These are phyloP conservation scores for Aspergillus ibericus DNA, from an alignment of 2,329 filamentous ascomycete species.

Conservation along the genomic window DNA sequence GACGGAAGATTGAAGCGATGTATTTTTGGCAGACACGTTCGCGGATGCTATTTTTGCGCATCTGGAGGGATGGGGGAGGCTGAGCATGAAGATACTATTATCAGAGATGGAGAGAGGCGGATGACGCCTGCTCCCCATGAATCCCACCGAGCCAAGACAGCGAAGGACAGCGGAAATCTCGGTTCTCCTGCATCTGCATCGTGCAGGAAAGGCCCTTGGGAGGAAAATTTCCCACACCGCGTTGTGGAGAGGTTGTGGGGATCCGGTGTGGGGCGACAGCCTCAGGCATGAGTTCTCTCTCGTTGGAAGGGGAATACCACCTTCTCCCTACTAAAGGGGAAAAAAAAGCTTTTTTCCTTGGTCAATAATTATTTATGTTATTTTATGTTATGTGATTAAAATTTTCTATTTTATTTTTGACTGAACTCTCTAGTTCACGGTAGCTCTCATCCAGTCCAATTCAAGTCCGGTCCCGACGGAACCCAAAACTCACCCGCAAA, in stretches of 20 bases:
- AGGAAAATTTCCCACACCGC: neutral
- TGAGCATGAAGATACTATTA: neutral
- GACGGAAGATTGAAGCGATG: neutral
- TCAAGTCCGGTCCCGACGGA: neutral
- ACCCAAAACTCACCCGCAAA: neutral
- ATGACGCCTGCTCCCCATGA: neutral
- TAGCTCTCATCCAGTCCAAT: neutral
- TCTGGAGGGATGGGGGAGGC: neutral
- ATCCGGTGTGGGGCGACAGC: slow-evolving; percentile 5
- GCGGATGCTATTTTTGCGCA: neutral
- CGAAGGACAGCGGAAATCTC: neutral
- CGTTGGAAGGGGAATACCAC: neutral
- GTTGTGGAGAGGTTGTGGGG: slow-evolving; percentile 3
- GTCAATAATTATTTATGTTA: neutral
- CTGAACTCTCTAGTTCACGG: neutral
- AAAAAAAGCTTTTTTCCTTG: neutral
- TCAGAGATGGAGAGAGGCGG: neutral
- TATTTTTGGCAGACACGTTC: neutral
- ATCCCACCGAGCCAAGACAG: slow-evolving; percentile 1
- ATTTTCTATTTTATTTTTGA: neutral
- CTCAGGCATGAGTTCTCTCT: neutral
- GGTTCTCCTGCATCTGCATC: neutral
- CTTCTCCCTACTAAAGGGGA: neutral
- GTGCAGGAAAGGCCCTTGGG: neutral
- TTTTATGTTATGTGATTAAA: neutral